These are phyloP conservation scores for Aphanomyces cochlioides DNA, from an alignment of 352 stramenopile species.

Conservation along the genomic window DNA sequence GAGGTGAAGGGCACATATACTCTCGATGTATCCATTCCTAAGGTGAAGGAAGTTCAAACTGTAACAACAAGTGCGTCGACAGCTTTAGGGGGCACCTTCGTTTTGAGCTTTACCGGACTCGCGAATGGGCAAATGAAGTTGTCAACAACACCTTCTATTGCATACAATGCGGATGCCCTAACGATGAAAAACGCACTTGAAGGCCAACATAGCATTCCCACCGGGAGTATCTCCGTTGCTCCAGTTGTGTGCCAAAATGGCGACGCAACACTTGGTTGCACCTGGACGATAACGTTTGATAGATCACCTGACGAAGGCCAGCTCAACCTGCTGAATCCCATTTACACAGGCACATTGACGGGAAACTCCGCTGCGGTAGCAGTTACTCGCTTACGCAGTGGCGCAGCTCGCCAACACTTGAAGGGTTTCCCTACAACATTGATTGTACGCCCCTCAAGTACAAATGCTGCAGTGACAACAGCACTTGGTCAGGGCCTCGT, in stretches of 20 bases:
- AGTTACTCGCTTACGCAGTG: constrained; percentile 39
- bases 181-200: constrained; percentile 63
- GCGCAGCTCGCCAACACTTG: constrained; percentile 38
- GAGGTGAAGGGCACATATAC: constrained; percentile 87
- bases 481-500: constrained; percentile 66
- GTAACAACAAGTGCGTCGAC: constrained; percentile 53
- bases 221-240: constrained; percentile 36
- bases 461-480: constrained; percentile 70
- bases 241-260: constrained; percentile 40
- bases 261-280: constrained; percentile 52
- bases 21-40: constrained; percentile 77
- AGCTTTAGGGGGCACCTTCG: constrained; percentile 60
- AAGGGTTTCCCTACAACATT: constrained; percentile 68
- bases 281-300: constrained; percentile 65
- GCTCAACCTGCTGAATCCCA: constrained; percentile 25
- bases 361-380: constrained; percentile 61
- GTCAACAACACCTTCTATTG: constrained; percentile 49
- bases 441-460: constrained; percentile 43
- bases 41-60: constrained; percentile 65
- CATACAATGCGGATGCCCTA: constrained; percentile 42
- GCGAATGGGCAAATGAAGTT: constrained; percentile 7
- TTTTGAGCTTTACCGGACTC: constrained; percentile 44
- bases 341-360: constrained; percentile 22
- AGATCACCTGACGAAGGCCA: constrained; percentile 29
- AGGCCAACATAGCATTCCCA: constrained; percentile 50